A percentile compares a stretch with the other conserved stretches of the same genome.
phyloP scores from a whole-genome alignment of 495 filamentous ascomycete genomes.

The Penicillium dipodomyicola region DNA sequence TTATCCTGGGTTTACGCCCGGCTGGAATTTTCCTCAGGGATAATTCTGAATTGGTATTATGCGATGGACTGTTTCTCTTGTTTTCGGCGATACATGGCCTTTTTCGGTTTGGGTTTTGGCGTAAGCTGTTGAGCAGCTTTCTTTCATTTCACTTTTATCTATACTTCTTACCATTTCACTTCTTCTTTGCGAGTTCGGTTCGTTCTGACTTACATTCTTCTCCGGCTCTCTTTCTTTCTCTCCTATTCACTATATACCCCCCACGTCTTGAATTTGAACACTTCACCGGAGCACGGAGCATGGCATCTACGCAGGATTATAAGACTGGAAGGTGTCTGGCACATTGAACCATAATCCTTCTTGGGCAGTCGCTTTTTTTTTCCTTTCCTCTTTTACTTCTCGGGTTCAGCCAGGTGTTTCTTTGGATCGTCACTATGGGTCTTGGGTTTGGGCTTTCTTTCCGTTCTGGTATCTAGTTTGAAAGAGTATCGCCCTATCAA shows the following conservation, averaged over 20 bases:
- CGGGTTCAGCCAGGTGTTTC: conserved; percentile 7
- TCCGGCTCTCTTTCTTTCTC: neutral
- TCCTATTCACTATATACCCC: conserved; percentile 3
- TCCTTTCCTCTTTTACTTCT: conserved; percentile 3
- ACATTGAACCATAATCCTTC: conserved; percentile 10
- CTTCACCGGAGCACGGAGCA: neutral
- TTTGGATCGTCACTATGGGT: conserved; percentile 1
- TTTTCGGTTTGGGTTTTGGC: neutral
- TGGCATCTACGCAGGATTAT: conserved; percentile 3
- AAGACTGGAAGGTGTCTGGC: conserved; percentile 15
- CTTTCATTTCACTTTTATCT: conserved; percentile 17
- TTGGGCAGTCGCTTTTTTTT: conserved; percentile 1
- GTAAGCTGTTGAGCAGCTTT: conserved; percentile 18
- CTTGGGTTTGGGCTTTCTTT: conserved; percentile 2
- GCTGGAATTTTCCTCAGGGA: conserved; percentile 35
- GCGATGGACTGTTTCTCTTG: neutral
- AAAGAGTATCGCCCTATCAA: conserved; percentile 17
- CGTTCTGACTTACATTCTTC: neutral
- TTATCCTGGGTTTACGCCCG: conserved; percentile 29
- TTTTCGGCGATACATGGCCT: neutral
- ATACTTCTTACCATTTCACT: conserved; percentile 1
- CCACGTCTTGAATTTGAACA: conserved; percentile 2
- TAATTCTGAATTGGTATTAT: conserved; percentile 11
- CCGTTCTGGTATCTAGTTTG: conserved; percentile 19
- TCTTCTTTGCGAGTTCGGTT: neutral